Base-by-base conservation (phyloP, 345 rosid genomes). In the Ceriops zippeliana region DNA sequence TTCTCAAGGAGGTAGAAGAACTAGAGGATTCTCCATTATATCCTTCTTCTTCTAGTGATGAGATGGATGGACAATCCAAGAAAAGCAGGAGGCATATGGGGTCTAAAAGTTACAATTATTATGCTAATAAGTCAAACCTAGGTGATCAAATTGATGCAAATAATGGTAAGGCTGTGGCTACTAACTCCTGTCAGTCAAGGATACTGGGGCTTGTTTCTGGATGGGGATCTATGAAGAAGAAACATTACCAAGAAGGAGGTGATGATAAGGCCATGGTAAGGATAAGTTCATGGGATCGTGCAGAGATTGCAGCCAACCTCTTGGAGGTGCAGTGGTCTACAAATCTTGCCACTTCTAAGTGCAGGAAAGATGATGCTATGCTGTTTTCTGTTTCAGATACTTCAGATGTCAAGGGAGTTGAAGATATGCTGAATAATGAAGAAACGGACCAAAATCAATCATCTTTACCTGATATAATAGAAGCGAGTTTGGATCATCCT, bases 251-350 rank as follows among this genome's bases (percentile, higher is more conserved):
- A 67, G 84, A 80, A 64, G 81, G 35, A 75, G 80, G 35, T 16
- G 81, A 53, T 61, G 80, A 60, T 66, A 31, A 75, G 35, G 71
- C 67, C 22, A 66, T 83, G 35, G 66, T 8, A 34, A 85, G 91
- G 71, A 70, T 62, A 46, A 84, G 69, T 70, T 86, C 95, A 7
- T 72, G 87, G 83, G 96, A 95, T 71, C 63, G 93, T 30, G 99
- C 99, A 21, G 93, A 95, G 81, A 73, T 88, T 51, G 96, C 96
- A 22, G 96, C 97, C 72, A 80, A 95, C 63, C 86, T 91, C 2
- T 86, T 95, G 86, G 97, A 95, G 61, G 73, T 88, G 69, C 84
- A 81, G 58, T 95, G 99, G 99, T 89, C 99, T 60, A 91, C 97
- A 21, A 86, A 80, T 82, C 80, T 91, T 17, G 76, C 84, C 63